Conservation (phyloP, 345 rosid genomes). For the Ceriops decandra region DNA sequence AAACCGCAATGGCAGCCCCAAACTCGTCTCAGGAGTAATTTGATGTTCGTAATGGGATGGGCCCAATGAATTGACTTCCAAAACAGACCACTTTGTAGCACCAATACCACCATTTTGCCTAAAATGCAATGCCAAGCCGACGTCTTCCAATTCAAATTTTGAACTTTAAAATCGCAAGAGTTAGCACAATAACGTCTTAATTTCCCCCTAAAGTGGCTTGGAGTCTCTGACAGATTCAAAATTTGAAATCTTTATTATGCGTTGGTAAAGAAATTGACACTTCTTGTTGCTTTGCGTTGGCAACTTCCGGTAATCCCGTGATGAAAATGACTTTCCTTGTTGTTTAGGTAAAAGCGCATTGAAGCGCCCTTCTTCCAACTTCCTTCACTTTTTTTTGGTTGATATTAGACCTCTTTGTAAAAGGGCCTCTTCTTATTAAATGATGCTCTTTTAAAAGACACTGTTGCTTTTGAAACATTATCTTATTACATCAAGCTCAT, state of each 20-base stretch:
- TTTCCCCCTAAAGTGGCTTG: constrained; percentile 1
- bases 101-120: too few relatives aligned
- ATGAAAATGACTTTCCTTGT: constrained; percentile 39
- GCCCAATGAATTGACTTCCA: constrained; percentile 3
- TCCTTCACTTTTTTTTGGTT: not conserved
- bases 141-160: not conserved
- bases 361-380: not conserved
- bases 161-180: too few relatives aligned
- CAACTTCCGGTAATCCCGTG: constrained; percentile 41
- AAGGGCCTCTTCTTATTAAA: too few relatives aligned
- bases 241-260: constrained; percentile 1
- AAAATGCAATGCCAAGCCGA: not conserved
- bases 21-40: not conserved
- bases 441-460: too few relatives aligned
- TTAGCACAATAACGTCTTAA: not conserved
- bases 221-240: not conserved
- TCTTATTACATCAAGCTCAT: too few relatives aligned
- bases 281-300: constrained; percentile 19
- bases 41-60: not conserved
- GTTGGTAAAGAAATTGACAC: not conserved
- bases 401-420: too few relatives aligned
- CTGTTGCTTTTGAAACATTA: too few relatives aligned
- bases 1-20: too few relatives aligned
- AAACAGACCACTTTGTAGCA: not conserved
- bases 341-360: constrained; percentile 30